Conservation (phyloP, 257 asterid genomes). For the Rauvolfia tetraphylla region DNA sequence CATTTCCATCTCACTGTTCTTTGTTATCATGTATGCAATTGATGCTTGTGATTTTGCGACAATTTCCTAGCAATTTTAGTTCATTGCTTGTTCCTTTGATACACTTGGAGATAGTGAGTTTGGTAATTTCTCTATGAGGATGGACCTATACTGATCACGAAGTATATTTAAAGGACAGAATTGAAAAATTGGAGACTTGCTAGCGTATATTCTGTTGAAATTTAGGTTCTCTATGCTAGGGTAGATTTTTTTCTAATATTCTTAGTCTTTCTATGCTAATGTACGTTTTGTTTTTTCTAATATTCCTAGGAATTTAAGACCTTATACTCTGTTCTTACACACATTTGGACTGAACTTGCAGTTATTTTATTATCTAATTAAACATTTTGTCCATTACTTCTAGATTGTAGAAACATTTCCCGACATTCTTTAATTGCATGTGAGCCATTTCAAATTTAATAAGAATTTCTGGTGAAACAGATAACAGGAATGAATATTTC, state of each 20-base stretch:
- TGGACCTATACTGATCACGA: not conserved
- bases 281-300: too few species aligned
- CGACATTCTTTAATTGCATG: not conserved
- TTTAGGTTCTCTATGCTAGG: not conserved
- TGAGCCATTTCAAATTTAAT: not conserved
- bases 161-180: not conserved
- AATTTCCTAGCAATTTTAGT: not conserved
- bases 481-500: not conserved
- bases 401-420: too few species aligned
- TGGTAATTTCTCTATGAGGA: not conserved
- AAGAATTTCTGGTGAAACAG: not conserved
- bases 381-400: too few species aligned
- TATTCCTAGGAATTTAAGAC: too few species aligned
- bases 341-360: too few species aligned
- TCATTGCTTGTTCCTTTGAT: not conserved
- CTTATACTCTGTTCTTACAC: too few species aligned
- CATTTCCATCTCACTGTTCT: not conserved
- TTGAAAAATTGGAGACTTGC: not conserved
- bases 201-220: not conserved
- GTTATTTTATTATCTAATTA: too few species aligned
- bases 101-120: not conserved
- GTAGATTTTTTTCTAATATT: too few species aligned
- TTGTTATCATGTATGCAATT: too few species aligned
- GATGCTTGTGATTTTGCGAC: not conserved
- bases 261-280: too few species aligned